Conservation (phyloP, 2,329 filamentous ascomycete species). For the Penicillium rolfsii region DNA sequence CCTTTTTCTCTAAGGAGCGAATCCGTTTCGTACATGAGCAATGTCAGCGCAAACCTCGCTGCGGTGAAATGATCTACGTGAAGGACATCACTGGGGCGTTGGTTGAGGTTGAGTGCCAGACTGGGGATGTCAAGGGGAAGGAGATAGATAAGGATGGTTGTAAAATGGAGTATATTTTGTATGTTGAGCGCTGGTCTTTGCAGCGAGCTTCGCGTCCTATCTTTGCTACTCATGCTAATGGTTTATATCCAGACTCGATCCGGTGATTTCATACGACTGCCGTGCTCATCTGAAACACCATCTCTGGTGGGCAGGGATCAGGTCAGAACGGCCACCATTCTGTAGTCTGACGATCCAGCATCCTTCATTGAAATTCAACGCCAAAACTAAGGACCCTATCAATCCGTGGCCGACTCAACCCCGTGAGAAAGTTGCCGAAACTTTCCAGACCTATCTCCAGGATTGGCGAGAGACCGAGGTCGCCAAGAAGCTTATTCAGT, state of each 20-base stretch:
- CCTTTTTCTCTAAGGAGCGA: constrained; percentile 28
- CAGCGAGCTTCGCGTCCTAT: no score
- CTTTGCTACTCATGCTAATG: background rate
- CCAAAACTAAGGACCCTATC: constrained; percentile 20
- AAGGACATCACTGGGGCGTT: constrained; percentile 15
- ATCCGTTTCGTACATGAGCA: constrained; percentile 14
- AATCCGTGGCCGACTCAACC: background rate
- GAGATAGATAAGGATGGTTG: background rate
- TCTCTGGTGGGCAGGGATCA: constrained; percentile 7
- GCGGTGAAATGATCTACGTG: constrained; percentile 23
- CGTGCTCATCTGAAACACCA: constrained; percentile 14
- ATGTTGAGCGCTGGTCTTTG: background rate
- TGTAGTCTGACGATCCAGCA: constrained; percentile 5
- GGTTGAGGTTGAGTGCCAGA: constrained; percentile 13
- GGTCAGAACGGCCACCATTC: background rate
- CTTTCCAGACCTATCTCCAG: constrained; percentile 17
- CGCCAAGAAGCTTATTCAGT: constrained; percentile 17
- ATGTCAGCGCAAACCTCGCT: constrained; percentile 14
- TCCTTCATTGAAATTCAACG: constrained; percentile 15
- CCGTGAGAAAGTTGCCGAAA: constrained; percentile 11
- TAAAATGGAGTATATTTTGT: constrained; percentile 3
- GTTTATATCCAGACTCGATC: constrained; percentile 4
- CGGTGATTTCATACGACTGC: constrained; percentile 10
- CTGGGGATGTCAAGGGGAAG: constrained; percentile 1
- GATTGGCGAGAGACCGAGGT: constrained; percentile 28